Percentiles rank a stretch among this genome's conserved stretches.
Conservation (phyloP, 106 monocot genomes). For the Posidonia australis region DNA sequence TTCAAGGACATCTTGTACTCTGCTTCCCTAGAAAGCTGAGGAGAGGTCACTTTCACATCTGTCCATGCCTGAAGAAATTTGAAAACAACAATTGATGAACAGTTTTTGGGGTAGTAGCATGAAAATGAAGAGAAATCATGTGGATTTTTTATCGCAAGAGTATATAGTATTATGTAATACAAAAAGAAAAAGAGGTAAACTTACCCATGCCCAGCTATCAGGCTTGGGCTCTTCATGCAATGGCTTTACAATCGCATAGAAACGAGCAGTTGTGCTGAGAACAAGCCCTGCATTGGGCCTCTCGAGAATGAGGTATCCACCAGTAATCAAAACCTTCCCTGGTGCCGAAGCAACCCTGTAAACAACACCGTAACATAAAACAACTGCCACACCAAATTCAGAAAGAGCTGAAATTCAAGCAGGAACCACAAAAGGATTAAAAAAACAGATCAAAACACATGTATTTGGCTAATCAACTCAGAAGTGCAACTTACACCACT, state of each 20-base stretch:
- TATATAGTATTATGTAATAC: no score
- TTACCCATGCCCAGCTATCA: constrained; percentile 86
- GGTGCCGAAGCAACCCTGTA: constrained; percentile 88
- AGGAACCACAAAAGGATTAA: background rate
- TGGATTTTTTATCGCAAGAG: no score
- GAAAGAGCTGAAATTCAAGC: background rate
- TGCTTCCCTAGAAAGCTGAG: constrained; percentile 74
- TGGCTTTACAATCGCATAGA: constrained; percentile 81
- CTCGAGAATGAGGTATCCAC: constrained; percentile 89
- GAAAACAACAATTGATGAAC: constrained; percentile 3
- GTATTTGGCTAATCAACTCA: background rate
- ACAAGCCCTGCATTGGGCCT: constrained; percentile 80
- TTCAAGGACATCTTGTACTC: constrained; percentile 82
- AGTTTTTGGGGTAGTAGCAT: no score
- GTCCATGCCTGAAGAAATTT: constrained; percentile 59
- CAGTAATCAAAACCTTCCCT: constrained; percentile 89
- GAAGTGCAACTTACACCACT: background rate
- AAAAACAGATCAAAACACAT: background rate
- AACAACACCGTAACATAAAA: background rate
- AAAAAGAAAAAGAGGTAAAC: background rate
- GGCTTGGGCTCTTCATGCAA: constrained; percentile 48
- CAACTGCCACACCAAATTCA: background rate
- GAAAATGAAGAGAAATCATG: no score
- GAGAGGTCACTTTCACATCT: constrained; percentile 80
- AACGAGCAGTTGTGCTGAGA: constrained; percentile 83